These are phyloP conservation scores for Rhododendron ovatum DNA, from an alignment of 148 eudicot species.

Conservation along the genomic window DNA sequence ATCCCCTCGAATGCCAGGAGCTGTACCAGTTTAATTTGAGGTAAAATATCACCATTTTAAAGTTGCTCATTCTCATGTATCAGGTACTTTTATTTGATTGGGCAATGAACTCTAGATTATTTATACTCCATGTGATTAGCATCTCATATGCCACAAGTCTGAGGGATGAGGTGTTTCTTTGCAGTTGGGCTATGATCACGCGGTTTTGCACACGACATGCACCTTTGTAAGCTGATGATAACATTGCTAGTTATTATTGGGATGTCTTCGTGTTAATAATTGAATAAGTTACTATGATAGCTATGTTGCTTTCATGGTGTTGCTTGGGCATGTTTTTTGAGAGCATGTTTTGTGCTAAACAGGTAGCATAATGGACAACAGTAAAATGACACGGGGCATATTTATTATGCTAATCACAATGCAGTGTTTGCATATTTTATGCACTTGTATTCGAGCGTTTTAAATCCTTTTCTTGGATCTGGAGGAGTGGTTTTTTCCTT, in stretches of 20 bases:
- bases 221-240: neutral
- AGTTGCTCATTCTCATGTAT: neutral
- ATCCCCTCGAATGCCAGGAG: slow-evolving; percentile 16
- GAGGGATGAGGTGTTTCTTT: neutral
- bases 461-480: neutral
- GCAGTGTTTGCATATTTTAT: neutral
- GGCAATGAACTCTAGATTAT: neutral
- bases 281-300: neutral
- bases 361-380: neutral
- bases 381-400: neutral
- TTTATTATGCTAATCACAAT: neutral
- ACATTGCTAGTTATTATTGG: neutral
- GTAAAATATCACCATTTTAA: neutral
- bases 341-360: neutral
- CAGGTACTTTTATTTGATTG: neutral
- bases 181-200: neutral
- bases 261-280: neutral
- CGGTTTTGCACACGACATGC: neutral
- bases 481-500: neutral
- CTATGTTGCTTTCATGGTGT: neutral
- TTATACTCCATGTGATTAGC: neutral
- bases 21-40: neutral
- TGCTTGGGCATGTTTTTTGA: neutral
- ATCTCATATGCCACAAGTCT: neutral
- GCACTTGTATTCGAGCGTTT: neutral